Conservation (phyloP, 306 rosid genomes). For the Lathyrus oleraceus region DNA sequence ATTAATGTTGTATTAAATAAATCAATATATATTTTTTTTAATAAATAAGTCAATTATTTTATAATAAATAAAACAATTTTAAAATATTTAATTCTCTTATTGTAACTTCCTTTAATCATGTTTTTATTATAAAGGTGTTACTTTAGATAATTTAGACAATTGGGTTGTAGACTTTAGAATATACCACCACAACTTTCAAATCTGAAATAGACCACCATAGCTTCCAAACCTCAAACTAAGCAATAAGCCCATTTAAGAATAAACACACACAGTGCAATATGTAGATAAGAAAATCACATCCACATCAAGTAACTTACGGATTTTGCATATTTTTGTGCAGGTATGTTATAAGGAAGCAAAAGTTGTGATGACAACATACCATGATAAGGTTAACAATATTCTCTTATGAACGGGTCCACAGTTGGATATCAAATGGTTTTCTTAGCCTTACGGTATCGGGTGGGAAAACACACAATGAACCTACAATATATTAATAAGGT, state of each 20-base stretch:
- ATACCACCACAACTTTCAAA: constrained; percentile 96
- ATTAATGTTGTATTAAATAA: too few species aligned
- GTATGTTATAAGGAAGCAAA: constrained; percentile 2
- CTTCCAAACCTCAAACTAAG: constrained; percentile 19
- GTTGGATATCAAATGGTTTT: constrained; percentile 80
- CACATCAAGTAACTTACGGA: neutral
- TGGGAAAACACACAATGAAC: constrained; percentile 68
- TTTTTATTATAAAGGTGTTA: too few species aligned
- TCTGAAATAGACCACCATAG: constrained; percentile 56
- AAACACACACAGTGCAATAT: neutral
- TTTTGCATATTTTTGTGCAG: neutral
- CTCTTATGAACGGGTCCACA: constrained; percentile 84
- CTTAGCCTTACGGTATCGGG: constrained; percentile 68
- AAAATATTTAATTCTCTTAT: too few species aligned
- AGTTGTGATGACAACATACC: constrained; percentile 53
- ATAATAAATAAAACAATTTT: too few species aligned
- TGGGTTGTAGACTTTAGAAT: too few species aligned
- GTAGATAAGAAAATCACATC: neutral
- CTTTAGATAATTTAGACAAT: too few species aligned
- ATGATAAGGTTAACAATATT: constrained; percentile 89
- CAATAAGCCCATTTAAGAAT: constrained; percentile 21
- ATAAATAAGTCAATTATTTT: too few species aligned
- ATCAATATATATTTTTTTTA: too few species aligned
- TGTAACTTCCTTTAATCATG: too few species aligned
- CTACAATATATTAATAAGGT: constrained; percentile 45